Conservation (phyloP, 306 rosid species). For the Cucumis cinereus region DNA sequence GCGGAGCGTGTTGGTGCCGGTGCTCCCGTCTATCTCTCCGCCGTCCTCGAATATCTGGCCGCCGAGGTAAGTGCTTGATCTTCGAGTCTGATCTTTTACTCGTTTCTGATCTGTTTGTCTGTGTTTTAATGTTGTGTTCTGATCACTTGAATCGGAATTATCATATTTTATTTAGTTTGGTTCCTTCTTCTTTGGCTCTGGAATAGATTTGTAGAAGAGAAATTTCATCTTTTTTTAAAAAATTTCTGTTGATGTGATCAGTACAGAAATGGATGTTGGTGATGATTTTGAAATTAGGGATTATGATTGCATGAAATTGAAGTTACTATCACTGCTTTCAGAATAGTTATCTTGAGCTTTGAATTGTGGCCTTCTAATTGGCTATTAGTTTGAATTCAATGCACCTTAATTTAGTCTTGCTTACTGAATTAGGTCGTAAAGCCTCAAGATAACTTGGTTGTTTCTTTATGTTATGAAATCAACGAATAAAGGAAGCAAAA, state of each 20-base stretch:
- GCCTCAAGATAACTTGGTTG: too few relatives aligned
- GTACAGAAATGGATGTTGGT: background rate
- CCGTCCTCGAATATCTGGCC: conserved; percentile 72
- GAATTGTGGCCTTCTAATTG: background rate
- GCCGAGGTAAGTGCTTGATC: conserved; percentile 47
- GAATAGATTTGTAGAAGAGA: background rate
- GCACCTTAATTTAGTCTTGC: background rate
- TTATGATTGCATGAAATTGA: background rate
- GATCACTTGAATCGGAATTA: background rate
- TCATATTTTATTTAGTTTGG: background rate
- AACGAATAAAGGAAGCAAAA: too few relatives aligned
- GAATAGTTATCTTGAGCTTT: background rate
- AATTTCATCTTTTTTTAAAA: background rate
- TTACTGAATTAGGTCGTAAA: background rate
- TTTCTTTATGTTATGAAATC: too few relatives aligned
- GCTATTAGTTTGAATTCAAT: background rate
- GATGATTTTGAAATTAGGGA: background rate
- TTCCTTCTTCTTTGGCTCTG: background rate
- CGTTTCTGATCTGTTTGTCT: background rate
- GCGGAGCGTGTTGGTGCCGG: conserved; percentile 70
- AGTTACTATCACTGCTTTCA: background rate
- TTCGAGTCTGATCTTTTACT: background rate
- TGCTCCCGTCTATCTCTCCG: conserved; percentile 70
- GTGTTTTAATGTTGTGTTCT: background rate
- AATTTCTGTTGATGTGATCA: background rate